Base-by-base conservation (phyloP, 1,139 yeast genomes). In the Hyphopichia wangnamkhiaoensis region DNA sequence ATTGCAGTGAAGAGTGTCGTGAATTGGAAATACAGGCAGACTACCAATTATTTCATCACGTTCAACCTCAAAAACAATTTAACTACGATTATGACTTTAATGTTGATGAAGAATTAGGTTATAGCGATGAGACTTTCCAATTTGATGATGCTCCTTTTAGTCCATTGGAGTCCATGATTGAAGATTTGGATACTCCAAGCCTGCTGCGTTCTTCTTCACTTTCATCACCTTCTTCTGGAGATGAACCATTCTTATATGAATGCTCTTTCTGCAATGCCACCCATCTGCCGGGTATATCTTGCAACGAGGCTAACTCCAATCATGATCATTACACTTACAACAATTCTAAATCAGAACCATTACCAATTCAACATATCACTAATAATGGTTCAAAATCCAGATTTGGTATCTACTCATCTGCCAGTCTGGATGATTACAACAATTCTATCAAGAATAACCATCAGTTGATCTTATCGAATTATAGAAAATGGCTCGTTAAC, bases 401-500 rank as follows among this genome's bases (percentile, higher is more conserved):
- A n/a, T n/a, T n/a, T n/a, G n/a, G 10, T 21, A 21, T 10, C 24
- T 10, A 21, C 10, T 10, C 24, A 21, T 7, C 35, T 29, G 10
- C 19, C 17, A 8, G n/a, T n/a, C 35, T 9, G 9, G 35, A 32
- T 13, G 30, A 20, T 9, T 35, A 21, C 21, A 27, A 34, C 3
- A 23, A 30, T 13, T 32, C 42, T 9, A 39, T 47, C 12, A 35
- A 40, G 13, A 44, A 43, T 19, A 53, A 48, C 34, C 53, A 54
- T 37, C 46, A 54, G 26, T 48, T 51, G 38, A 52, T 57, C 23
- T 55, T 54, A 42, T 46, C 51, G 1, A 61, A 61, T 40, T 61
- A 61, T 43, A 50, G 59, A 38, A 60, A 60, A 45, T 61, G 65
- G 65, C 49, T 61, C 35, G 45, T 55, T 8, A 48, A 49, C 21